Evolutionary conservation across 2,329 filamentous ascomycete species (phyloP).

Genomic region (Calonectria pauciramosa): DNA sequence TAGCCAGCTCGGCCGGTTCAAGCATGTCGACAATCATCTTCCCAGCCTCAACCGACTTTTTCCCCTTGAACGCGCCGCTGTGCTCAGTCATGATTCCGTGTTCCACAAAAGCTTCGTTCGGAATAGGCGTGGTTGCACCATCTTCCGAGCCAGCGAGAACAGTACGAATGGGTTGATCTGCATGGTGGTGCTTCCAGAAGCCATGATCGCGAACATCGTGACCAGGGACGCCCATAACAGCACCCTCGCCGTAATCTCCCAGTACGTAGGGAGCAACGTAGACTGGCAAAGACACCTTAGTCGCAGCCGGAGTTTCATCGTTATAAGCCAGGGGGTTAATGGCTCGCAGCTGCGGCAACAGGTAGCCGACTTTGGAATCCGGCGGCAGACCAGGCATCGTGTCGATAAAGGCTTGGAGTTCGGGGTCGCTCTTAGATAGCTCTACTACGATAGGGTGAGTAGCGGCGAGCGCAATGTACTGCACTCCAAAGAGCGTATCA

Average conservation of each 20-base stretch:
- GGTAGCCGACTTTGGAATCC: slow-evolving; percentile 77
- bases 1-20: slow-evolving; percentile 69
- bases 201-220: slow-evolving; percentile 84
- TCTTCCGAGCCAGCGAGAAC: slow-evolving; percentile 71
- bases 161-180: slow-evolving; percentile 70
- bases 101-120: slow-evolving; percentile 70
- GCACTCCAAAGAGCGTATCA: slow-evolving; percentile 89
- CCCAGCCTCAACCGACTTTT: slow-evolving; percentile 73
- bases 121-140: slow-evolving; percentile 58
- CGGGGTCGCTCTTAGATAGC: slow-evolving; percentile 70
- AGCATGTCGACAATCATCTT: slow-evolving; percentile 71
- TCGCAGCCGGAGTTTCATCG: slow-evolving; percentile 62
- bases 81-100: slow-evolving; percentile 77
- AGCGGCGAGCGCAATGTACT: slow-evolving; percentile 85
- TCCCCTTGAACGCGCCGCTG: slow-evolving; percentile 75
- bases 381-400: slow-evolving; percentile 68
- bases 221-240: slow-evolving; percentile 92
- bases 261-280: slow-evolving; percentile 90
- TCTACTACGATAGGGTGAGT: slow-evolving; percentile 77
- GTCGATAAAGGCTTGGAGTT: slow-evolving; percentile 78
- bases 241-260: slow-evolving; percentile 87
- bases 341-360: slow-evolving; percentile 72
- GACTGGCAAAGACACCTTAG: slow-evolving; percentile 74
- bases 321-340: slow-evolving; percentile 75
- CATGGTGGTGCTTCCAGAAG: slow-evolving; percentile 82